phyloP scores from a whole-genome alignment of 805 yeast species.

The Saccharomycopsis schoenii region DNA sequence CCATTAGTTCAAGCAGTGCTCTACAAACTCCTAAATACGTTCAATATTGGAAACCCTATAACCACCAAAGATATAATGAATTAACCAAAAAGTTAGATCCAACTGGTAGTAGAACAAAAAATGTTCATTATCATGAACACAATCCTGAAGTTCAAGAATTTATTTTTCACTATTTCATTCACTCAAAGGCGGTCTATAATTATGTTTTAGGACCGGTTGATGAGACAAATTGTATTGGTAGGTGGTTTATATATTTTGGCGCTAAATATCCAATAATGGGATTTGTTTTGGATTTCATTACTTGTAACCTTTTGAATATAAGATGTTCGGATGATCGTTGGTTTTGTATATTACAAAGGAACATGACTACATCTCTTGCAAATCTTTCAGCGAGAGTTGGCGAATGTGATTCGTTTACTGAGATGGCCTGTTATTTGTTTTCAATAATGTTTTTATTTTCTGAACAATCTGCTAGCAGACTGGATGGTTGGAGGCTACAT shows the following conservation, averaged over 20 bases:
- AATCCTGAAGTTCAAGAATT: slow-evolving; percentile 4
- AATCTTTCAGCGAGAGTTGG: background rate
- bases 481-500: slow-evolving; percentile 5
- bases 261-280: background rate
- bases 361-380: background rate
- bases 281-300: background rate
- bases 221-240: background rate
- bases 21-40: slow-evolving; percentile 1
- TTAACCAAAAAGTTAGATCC: background rate
- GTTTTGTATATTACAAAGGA: slow-evolving; percentile 1
- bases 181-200: background rate
- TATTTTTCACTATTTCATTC: background rate
- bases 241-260: background rate
- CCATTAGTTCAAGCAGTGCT: background rate
- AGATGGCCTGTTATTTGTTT: slow-evolving; percentile 4
- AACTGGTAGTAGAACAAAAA: background rate
- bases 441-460: slow-evolving; percentile 1
- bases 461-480: background rate
- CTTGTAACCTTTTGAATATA: background rate
- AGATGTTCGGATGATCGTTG: slow-evolving; percentile 1
- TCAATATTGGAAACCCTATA: background rate
- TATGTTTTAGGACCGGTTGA: slow-evolving; percentile 1
- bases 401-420: slow-evolving; percentile 3
- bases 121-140: slow-evolving; percentile 1
- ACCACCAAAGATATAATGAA: background rate